Evolutionary conservation across 2,329 filamentous ascomycete species (phyloP).

Genomic region (Claviceps pazoutovae): DNA sequence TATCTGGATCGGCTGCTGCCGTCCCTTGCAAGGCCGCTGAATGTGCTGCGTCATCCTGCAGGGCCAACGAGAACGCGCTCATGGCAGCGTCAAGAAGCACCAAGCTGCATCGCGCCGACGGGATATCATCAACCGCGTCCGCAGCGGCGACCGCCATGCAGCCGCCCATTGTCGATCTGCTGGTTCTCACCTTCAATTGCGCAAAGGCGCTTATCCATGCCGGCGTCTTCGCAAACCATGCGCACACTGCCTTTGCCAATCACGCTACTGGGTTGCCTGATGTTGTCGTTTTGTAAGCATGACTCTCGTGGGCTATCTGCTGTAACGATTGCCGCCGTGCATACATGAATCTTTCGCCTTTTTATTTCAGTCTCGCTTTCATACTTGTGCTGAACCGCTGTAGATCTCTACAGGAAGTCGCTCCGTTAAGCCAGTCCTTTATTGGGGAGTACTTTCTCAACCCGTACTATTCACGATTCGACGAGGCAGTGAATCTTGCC

Average conservation of each 20-base stretch:
- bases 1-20: too few species aligned
- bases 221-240: constrained; percentile 54
- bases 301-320: background rate
- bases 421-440: constrained; percentile 72
- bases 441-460: constrained; percentile 68
- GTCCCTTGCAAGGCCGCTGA: too few species aligned
- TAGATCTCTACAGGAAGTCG: constrained; percentile 78
- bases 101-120: constrained; percentile 2
- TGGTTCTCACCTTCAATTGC: constrained; percentile 84
- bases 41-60: too few species aligned
- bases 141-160: constrained; percentile 15
- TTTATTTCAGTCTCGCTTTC: background rate
- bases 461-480: constrained; percentile 61
- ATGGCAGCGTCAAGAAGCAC: background rate
- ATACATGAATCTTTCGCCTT: background rate
- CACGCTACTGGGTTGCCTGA: constrained; percentile 35
- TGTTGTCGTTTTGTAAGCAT: constrained; percentile 39
- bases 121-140: background rate
- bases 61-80: too few species aligned
- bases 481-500: constrained; percentile 57
- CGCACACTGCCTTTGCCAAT: constrained; percentile 45
- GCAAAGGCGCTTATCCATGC: constrained; percentile 58
- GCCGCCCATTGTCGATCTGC: constrained; percentile 46
- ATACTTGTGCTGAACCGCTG: background rate
- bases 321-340: too few species aligned